Evolutionary conservation across 179 eudicot genomes (phyloP).

Genomic region (Patellifolia procumbens): DNA sequence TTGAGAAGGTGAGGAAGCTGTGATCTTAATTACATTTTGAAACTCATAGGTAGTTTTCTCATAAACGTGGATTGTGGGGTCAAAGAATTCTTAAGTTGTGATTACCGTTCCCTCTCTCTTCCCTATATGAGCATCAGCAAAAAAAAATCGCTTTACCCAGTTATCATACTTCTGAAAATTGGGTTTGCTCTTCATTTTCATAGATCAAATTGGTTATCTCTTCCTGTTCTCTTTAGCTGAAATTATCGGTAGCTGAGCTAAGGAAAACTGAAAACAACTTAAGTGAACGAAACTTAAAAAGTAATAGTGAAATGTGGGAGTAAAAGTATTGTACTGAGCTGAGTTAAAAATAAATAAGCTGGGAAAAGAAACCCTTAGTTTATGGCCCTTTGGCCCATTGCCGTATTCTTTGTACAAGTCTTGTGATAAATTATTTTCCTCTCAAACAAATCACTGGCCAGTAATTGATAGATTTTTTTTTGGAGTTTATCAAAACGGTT

Average conservation of each 20-base stretch:
- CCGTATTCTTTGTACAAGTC: not conserved
- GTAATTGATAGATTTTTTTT: not conserved
- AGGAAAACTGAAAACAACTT: too few species aligned
- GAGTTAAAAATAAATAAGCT: too few species aligned
- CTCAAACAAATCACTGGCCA: not conserved
- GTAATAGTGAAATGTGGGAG: too few species aligned
- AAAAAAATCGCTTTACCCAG: not conserved
- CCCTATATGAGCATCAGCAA: not conserved
- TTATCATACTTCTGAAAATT: not conserved
- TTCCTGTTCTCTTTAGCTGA: too few species aligned
- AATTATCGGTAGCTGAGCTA: too few species aligned
- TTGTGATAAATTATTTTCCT: not conserved
- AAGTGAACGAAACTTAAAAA: too few species aligned
- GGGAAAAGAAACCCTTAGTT: too few species aligned
- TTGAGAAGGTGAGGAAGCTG: constrained; percentile 49
- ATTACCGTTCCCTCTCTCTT: not conserved
- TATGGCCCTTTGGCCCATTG: too few species aligned
- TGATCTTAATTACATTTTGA: not conserved
- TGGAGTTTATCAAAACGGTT: not conserved
- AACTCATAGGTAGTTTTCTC: not conserved
- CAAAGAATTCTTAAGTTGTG: not conserved
- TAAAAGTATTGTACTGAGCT: too few species aligned
- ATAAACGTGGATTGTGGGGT: not conserved
- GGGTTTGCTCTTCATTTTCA: not conserved
- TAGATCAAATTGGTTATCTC: not conserved